Conservation (phyloP, 108 stramenopile species). For the Nitzschia sp. region DNA sequence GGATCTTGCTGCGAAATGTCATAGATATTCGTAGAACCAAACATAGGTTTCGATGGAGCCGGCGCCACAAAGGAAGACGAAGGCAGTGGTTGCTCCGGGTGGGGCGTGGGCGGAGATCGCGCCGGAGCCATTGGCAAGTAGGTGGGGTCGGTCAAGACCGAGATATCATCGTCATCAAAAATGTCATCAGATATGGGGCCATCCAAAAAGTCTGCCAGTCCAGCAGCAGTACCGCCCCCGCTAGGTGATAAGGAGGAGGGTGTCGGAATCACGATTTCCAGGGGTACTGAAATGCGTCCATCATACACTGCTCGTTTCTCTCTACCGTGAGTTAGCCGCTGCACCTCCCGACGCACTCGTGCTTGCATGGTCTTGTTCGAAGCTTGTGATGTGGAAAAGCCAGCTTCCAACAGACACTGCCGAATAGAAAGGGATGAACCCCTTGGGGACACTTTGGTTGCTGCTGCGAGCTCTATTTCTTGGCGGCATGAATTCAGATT, state of each 20-base stretch:
- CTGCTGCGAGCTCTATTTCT: conserved; percentile 4
- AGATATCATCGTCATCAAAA: conserved; percentile 11
- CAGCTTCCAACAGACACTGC: conserved; percentile 14
- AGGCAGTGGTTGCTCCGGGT: neutral
- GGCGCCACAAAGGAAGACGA: no score
- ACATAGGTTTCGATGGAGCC: no score
- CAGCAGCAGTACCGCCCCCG: no score
- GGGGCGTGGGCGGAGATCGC: neutral
- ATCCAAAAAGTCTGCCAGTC: neutral
- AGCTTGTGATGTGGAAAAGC: neutral
- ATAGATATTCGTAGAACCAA: no score
- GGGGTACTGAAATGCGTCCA: neutral
- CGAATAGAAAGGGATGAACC: conserved; percentile 1
- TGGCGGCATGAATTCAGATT: neutral
- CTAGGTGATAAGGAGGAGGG: no score
- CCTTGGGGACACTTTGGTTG: neutral
- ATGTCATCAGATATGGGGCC: neutral
- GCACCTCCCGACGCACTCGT: conserved; percentile 10
- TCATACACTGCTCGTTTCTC: neutral
- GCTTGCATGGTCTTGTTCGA: conserved; percentile 17
- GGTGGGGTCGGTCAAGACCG: conserved; percentile 10
- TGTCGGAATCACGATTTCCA: neutral
- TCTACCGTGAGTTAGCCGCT: neutral
- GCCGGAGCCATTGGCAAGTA: neutral
- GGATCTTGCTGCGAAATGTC: no score